A percentile compares a stretch with the other conserved stretches of the same genome.
Conservation (phyloP, 352 stramenopile species). For the Globisporangium iwayamae region DNA sequence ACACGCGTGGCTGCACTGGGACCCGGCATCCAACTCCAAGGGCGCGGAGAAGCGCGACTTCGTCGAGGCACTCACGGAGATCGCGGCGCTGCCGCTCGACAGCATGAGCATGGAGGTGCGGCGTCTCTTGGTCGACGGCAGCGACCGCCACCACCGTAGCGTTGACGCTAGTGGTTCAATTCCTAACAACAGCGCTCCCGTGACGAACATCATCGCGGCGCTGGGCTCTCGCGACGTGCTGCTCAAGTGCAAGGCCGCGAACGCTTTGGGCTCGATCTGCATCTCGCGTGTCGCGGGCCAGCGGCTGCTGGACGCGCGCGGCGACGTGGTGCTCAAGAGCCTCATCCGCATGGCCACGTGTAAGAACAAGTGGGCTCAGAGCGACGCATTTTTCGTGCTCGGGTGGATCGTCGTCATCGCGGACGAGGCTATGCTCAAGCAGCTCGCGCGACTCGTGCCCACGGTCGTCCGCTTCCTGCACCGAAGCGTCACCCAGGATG, state of each 20-base stretch:
- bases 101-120: constrained; percentile 74
- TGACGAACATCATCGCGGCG: constrained; percentile 42
- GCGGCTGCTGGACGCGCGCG: constrained; percentile 45
- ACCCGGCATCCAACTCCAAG: constrained; percentile 22
- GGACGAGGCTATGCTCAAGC: constrained; percentile 38
- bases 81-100: constrained; percentile 62
- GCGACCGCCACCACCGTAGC: background rate
- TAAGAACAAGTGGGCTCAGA: constrained; percentile 73
- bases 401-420: constrained; percentile 73
- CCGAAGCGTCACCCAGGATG: constrained; percentile 30
- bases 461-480: constrained; percentile 41
- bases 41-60: constrained; percentile 42
- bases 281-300: constrained; percentile 72
- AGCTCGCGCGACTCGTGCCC: constrained; percentile 38
- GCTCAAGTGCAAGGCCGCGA: constrained; percentile 79
- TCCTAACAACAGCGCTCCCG: constrained; percentile 1
- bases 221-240: constrained; percentile 58
- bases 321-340: constrained; percentile 28
- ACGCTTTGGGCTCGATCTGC: constrained; percentile 65
- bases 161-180: background rate
- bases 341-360: constrained; percentile 57
- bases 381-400: constrained; percentile 71
- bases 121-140: constrained; percentile 38
- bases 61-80: constrained; percentile 66
- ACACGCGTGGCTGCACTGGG: constrained; percentile 27